A percentile compares a stretch with the other conserved stretches of the same genome.
These are phyloP conservation scores for Echium plantagineum DNA, from an alignment of 257 asterid species.

Conservation along the genomic window DNA sequence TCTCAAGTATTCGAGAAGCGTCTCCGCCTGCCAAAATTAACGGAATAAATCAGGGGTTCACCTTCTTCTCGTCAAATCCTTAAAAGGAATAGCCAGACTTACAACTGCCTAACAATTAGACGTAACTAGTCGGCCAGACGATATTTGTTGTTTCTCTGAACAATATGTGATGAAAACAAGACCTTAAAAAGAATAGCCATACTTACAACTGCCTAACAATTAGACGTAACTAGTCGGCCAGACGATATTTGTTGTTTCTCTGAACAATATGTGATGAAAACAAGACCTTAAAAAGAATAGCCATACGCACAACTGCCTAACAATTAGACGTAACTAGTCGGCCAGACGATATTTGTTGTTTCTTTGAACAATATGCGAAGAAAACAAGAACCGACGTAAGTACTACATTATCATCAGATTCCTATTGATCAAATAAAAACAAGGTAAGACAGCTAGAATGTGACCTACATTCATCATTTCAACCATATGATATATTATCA, in stretches of 20 bases:
- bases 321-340: not conserved
- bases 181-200: not conserved
- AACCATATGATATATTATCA: not conserved
- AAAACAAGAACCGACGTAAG: not conserved
- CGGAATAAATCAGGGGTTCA: not conserved
- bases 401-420: not conserved
- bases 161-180: not conserved
- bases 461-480: not conserved
- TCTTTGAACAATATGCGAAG: not conserved
- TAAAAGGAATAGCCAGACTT: not conserved
- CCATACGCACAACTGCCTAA: not conserved
- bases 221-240: not conserved
- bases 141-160: not conserved
- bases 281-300: not conserved
- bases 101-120: not conserved
- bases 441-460: not conserved
- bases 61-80: not conserved
- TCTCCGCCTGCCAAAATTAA: slow-evolving; percentile 73
- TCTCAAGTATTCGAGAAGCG: slow-evolving; percentile 80
- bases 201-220: not conserved
- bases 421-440: not conserved
- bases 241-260: not conserved
- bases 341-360: not conserved
- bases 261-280: not conserved
- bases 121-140: not conserved